Base-by-base conservation (phyloP, 495 filamentous ascomycete genomes). In the Aspergillus incahuasiensis region DNA sequence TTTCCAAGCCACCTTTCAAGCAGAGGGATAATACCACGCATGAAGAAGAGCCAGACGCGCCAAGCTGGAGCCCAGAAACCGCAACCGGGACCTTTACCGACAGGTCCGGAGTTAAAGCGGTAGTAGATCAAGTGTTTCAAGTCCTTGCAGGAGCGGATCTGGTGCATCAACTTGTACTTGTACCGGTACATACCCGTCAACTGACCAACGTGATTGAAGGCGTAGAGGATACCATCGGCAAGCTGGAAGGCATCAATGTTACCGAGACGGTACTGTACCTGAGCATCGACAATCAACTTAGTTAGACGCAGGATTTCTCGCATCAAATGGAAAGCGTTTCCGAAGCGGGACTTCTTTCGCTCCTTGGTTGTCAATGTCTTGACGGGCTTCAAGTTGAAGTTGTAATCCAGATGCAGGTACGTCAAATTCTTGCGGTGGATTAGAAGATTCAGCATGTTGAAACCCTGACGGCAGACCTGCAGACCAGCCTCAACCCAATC, bases 141-240 rank as follows among this genome's bases (percentile, higher is more conserved):
- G 74, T 99, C 95, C 68, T 99, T 99, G 77, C 95, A 99, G 2
- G 95, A 94, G 45, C 95, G 91, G 63, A 99, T 97, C 73, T 99
- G 95, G 70, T 99, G 95, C 95, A 99, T 99, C 34, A 99, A 81
- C 78, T 99, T 99, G 77, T 99, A 99, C 80, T 99, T 99, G 83
- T 99, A 99, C 24, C 95, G 89, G 74, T 99, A 99, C 95, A 99
- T 99, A 64, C 95, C 95, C 22, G 95, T 99, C 49, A 99, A 77
- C 73, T 99, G 95, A 48, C 95, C 95, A 54, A 99, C 95, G 63
- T 99, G 95, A 74, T 99, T 99, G 79, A 99, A 97, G 25, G 95
- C 95, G 66, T 97, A 99, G 9, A 97, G 79, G 53, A 99, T 99
- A 70, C 95, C 95, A 69, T 99, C 95, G 4, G 95, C 95, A 52